Conservation (phyloP, 208 protist species). For the Leishmania martiniquensis region DNA sequence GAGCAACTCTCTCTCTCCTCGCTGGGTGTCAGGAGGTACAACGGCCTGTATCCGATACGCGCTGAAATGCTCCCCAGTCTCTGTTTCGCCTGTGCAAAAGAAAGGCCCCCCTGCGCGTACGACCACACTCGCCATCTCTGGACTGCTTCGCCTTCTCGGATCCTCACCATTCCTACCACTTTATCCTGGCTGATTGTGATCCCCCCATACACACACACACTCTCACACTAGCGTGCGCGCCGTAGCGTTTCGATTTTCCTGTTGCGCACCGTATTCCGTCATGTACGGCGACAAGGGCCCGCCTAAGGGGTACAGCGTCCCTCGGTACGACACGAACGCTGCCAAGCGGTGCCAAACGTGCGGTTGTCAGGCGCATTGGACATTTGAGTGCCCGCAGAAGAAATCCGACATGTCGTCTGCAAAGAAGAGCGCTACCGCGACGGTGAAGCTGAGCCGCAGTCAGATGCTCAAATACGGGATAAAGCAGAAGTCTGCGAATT, state of each 20-base stretch:
- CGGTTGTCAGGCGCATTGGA: slow-evolving; percentile 71
- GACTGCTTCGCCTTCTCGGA: not conserved
- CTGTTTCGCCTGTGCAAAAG: not conserved
- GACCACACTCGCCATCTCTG: not conserved
- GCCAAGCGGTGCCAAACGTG: slow-evolving; percentile 69
- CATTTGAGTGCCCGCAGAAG: slow-evolving; percentile 69
- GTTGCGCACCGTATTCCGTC: not conserved
- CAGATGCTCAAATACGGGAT: slow-evolving; percentile 85
- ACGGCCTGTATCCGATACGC: not conserved
- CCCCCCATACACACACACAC: not conserved
- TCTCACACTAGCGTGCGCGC: not conserved
- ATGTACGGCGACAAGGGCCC: slow-evolving; percentile 74
- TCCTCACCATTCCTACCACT: not conserved
- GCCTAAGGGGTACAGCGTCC: slow-evolving; percentile 86
- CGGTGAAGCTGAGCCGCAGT: slow-evolving; percentile 64
- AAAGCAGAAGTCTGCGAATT: slow-evolving; percentile 54
- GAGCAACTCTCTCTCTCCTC: no score
- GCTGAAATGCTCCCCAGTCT: no score
- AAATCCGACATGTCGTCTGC: slow-evolving; percentile 10
- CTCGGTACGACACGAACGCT: slow-evolving; percentile 46
- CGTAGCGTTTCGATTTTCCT: not conserved
- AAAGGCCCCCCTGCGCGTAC: not conserved
- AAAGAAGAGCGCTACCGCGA: slow-evolving; percentile 29
- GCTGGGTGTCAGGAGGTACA: not conserved
- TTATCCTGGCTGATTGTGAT: no score